Evolutionary conservation across 768 basidiomycete genomes (phyloP), one percentile per base, ranked within the genome.

Genomic region (Suillus subluteus): DNA sequence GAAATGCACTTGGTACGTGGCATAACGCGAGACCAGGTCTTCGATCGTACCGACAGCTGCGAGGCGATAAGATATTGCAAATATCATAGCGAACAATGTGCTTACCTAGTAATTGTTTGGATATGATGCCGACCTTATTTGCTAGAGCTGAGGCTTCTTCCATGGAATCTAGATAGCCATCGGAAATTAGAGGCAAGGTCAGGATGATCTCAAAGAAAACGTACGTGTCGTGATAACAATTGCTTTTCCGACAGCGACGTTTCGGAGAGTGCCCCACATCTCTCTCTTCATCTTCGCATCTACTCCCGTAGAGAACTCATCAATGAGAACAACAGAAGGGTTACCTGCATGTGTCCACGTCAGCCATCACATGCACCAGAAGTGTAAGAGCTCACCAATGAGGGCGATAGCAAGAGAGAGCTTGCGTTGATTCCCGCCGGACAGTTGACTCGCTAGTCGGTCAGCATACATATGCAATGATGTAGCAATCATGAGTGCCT

Each of bases 281-380:
- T 93, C 90, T 43, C 92, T 81, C 76, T 93, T 94, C 82, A 89
- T 92, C 75, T 88, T 91, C 8, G 91, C 89, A 73, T 93, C 92
- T 58, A 94, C 87, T 6, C 92, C 92, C 3, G 91, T 92, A 7
- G 90, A 92, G 74, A 92, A 94, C 72, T 94, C 91, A 67, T 94
- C 92, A 56, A 94, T 92, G 26, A 94, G 83, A 3, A 94, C 79
- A 4, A 93, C 92, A 4, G 90, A 80, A 5, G 92, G 90, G 70
- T 93, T 93, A 6, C 91, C 91, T 88, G 62, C 3, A 15, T 32
- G 56, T 40, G 15, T 4, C 44, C 15, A 58, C 21, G 50, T 21
- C 38, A n/a, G 58, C 62, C 44, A 55, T 55, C 59, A 7, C 13
- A 26, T 37, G 3, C n/a, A 16, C 15, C 6, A 32, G n/a, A 18